phyloP scores from a whole-genome alignment of 257 asterid species.

The Jasminum sambac region DNA sequence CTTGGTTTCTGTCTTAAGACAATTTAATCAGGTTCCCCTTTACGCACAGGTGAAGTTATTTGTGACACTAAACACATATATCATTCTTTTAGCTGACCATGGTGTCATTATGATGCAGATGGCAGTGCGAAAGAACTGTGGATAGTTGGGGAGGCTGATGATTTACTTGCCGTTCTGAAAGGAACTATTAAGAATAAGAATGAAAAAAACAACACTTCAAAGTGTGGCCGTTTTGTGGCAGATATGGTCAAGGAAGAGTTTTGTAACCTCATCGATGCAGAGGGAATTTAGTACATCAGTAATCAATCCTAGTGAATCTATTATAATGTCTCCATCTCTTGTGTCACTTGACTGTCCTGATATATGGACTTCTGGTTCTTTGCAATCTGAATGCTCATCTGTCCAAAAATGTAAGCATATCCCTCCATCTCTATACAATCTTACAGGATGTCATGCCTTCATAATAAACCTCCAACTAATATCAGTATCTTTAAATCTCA shows the following conservation, averaged over 20 bases:
- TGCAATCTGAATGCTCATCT: conserved; percentile 25
- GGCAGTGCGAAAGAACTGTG: conserved; percentile 5
- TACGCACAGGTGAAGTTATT: not conserved
- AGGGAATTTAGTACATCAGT: conserved; percentile 35
- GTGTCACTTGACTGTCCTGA: conserved; percentile 62
- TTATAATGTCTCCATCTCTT: conserved; percentile 59
- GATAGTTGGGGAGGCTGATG: conserved; percentile 12
- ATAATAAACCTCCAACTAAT: not conserved
- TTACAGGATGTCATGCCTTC: not conserved
- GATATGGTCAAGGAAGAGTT: conserved; percentile 23
- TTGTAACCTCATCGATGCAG: conserved; percentile 11
- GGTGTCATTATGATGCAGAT: not conserved
- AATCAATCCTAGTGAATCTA: conserved; percentile 22
- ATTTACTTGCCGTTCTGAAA: conserved; percentile 10
- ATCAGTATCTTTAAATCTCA: too few species aligned
- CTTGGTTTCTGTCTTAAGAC: not conserved
- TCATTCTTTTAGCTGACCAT: not conserved
- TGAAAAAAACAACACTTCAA: conserved; percentile 29
- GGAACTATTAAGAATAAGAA: conserved; percentile 20
- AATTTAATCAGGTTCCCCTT: not conserved
- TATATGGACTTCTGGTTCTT: conserved; percentile 43
- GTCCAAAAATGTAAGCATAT: conserved; percentile 33
- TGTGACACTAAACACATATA: not conserved
- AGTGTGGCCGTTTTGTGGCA: conserved; percentile 28
- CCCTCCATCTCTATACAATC: not conserved